Evolutionary conservation across 345 rosid genomes (phyloP).

Genomic region (Eucalyptus globulus): DNA sequence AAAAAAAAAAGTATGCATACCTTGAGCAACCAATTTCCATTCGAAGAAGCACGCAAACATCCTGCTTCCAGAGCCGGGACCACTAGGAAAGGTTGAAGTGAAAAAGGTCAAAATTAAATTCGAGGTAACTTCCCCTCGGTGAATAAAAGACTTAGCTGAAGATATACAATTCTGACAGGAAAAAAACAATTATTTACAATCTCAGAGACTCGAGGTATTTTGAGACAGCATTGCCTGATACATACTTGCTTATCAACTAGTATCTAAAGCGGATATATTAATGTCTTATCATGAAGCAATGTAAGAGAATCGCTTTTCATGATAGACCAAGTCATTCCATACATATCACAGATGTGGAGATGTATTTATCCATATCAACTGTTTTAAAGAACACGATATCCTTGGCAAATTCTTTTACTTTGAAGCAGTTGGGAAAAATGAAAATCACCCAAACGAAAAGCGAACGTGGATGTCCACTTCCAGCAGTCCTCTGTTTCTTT

Average conservation of each 20-base stretch:
- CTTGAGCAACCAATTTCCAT: conserved; percentile 19
- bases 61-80: conserved; percentile 4
- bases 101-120: not conserved
- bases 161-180: not conserved
- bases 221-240: not conserved
- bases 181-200: not conserved
- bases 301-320: not conserved
- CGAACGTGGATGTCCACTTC: not conserved
- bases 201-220: not conserved
- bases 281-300: not conserved
- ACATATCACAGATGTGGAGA: not conserved
- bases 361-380: not conserved
- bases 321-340: not conserved
- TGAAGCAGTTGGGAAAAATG: not conserved
- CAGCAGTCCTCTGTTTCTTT: not conserved
- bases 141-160: not conserved
- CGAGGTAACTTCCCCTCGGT: not conserved
- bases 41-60: conserved; percentile 1
- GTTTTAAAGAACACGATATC: not conserved
- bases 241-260: not conserved
- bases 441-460: not conserved
- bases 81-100: not conserved
- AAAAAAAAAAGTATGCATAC: not conserved
- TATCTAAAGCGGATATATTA: not conserved
- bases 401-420: not conserved